These are phyloP conservation scores for Picochlorum sp. DNA, from an alignment of 139 green algal species.

Conservation along the genomic window DNA sequence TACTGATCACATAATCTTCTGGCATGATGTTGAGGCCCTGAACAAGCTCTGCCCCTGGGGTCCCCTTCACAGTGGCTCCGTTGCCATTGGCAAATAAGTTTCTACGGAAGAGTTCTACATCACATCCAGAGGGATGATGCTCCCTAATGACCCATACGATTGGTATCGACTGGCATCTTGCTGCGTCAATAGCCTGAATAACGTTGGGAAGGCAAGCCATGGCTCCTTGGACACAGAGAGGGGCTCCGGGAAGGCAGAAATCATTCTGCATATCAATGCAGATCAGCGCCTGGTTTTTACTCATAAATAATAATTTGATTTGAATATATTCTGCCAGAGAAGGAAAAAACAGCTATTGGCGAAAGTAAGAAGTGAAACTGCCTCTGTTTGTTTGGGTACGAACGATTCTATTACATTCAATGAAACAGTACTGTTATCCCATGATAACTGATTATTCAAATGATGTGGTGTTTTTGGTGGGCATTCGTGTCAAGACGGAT, in stretches of 20 bases:
- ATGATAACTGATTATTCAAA: conserved; percentile 17
- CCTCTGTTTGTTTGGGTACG: not conserved
- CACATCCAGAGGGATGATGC: not conserved
- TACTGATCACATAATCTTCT: not conserved
- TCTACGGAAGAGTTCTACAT: not conserved
- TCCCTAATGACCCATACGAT: conserved; percentile 8
- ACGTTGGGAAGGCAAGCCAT: conserved; percentile 4
- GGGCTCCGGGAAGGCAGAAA: not conserved
- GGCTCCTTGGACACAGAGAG: not conserved
- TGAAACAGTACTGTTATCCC: no score
- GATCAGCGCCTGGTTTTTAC: not conserved
- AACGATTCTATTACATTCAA: no score
- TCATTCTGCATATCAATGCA: conserved; percentile 8
- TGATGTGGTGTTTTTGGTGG: conserved; percentile 16
- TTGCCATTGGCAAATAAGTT: not conserved
- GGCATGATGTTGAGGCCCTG: not conserved
- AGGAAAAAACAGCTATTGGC: no score
- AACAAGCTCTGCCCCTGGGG: not conserved
- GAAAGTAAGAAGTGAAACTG: no score
- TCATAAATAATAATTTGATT: not conserved
- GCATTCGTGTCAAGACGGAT: conserved; percentile 19
- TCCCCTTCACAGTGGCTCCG: not conserved
- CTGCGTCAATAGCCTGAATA: not conserved
- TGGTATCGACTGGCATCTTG: not conserved
- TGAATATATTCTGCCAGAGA: no score